A percentile compares a stretch with the other conserved stretches of the same genome.
Conservation (phyloP, 352 stramenopile genomes). For the Thalassiosira hispida region DNA sequence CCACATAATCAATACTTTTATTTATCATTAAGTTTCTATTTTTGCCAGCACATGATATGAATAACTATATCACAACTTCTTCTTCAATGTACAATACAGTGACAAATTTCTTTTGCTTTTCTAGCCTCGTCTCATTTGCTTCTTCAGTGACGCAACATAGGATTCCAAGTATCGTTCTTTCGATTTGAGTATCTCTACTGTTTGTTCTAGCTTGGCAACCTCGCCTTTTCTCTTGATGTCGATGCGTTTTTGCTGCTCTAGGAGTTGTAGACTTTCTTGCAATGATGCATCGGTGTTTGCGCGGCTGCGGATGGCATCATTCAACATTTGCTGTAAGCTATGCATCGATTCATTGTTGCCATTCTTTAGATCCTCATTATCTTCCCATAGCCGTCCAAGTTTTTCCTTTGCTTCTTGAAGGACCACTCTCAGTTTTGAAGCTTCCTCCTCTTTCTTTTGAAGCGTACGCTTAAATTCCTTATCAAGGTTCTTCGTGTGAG, state of each 20-base stretch:
- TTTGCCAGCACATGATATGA: no score
- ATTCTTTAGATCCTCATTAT: conserved; percentile 45
- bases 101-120: not conserved
- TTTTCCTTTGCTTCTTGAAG: conserved; percentile 56
- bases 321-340: conserved; percentile 52
- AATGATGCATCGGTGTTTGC: conserved; percentile 45
- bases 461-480: conserved; percentile 39
- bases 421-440: conserved; percentile 49
- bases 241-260: conserved; percentile 56
- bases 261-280: conserved; percentile 54
- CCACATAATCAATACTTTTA: no score
- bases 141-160: conserved; percentile 51
- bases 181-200: conserved; percentile 53
- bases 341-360: conserved; percentile 30
- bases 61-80: no score
- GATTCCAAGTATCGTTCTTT: conserved; percentile 60
- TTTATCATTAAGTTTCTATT: no score
- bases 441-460: conserved; percentile 44
- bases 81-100: not conserved
- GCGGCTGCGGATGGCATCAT: conserved; percentile 51
- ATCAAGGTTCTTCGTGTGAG: conserved; percentile 41
- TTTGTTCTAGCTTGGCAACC: conserved; percentile 58
- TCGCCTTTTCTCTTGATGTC: conserved; percentile 57
- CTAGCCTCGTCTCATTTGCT: conserved; percentile 40
- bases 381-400: conserved; percentile 30